Base-by-base conservation (phyloP, 2,329 filamentous ascomycete species). In the Phaeoacremonium minimum region DNA sequence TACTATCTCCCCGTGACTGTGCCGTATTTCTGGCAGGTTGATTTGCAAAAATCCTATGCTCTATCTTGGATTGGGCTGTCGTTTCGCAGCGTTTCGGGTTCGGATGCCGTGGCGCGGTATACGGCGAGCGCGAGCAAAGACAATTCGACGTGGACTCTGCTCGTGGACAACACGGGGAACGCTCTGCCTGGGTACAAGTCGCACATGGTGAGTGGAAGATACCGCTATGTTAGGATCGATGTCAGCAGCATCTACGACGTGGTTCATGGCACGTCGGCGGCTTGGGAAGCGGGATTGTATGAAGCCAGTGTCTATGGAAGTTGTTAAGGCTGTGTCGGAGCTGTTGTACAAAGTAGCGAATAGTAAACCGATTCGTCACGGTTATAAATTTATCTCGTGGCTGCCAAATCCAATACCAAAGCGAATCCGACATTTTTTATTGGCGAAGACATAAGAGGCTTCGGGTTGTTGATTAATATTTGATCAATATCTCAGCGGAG, bases 1-100 rank as follows among this genome's bases (percentile, higher is more conserved):
- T 39, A 39, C 32, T 39, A 39, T 26, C n/a, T 22, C 5, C 32
- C 37, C 18, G 6, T 15, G 6, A 6, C 32, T 14, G 33, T 39
- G 11, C 37, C 37, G 29, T 39, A 30, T 30, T 39, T 30, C 37
- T 36, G 37, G 37, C 33, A 39, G 17, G 37, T 39, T 12, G 37
- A 39, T 20, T 33, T 39, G 6, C 32, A 28, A 9, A 15, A 20
- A 2, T n/a, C 15, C n/a, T 36, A 36, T 30, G 29, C 15, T 33
- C 15, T 39, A 14, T 34, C 37, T 14, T 39, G 37, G 37, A 36
- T 39, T 14, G 37, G 37, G 9, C 33, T 39, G 20, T 39, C 37
- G n/a, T 39, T 39, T 17, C 18, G 17, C 13, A 39, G 37, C 20
- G 33, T 39, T 19, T 18, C 16, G 7, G 37, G 37, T 18, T 39